Evolutionary conservation across 805 yeast genomes (phyloP), one percentile per base, ranked within the genome.

Genomic region (Candida tibetensis): DNA sequence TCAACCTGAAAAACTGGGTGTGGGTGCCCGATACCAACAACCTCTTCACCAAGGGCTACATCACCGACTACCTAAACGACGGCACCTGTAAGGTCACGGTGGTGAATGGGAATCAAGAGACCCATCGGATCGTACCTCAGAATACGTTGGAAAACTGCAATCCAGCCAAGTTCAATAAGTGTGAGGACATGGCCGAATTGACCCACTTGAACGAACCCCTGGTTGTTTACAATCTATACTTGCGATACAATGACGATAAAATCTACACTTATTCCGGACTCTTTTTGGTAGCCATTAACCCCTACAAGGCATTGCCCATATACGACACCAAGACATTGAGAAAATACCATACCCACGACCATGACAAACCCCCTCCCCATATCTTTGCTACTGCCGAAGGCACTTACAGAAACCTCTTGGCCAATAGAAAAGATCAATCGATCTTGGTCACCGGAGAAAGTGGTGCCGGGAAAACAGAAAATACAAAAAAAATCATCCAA

Each of bases 401-500:
- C 32, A 95, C 98, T 1, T 86, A 81, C 50, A 77, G 87, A 45
- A 85, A 82, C 51, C 66, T 93, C 57, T 65, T 87, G 9, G 69
- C 74, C 9, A 81, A 84, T 46, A 72, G 68, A 35, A 80, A 79
- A 51, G 84, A 90, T 59, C 99, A 93, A 65, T 82, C 95, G 9
- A 88, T 93, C 39, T 69, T 93, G 34, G 97, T 93, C n/a, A 93
- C 99, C 0, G 99, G 99, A 47, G 99, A 93, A 58, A 84, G 95
- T 17, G 99, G 99, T 48, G 99, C 99, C 0, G 99, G 99, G 37
- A 93, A 93, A 58, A 93, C 99, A 0, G 99, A 93, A 64, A 93
- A 88, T 50, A 93, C 99, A 4, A 93, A 93, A 60, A 89, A 85
- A 56, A 89, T 93, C 39, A 83, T 93, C 42, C 97, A 90, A 58